Conservation (phyloP, 2,329 filamentous ascomycete genomes). For the Diaporthe velutina region DNA sequence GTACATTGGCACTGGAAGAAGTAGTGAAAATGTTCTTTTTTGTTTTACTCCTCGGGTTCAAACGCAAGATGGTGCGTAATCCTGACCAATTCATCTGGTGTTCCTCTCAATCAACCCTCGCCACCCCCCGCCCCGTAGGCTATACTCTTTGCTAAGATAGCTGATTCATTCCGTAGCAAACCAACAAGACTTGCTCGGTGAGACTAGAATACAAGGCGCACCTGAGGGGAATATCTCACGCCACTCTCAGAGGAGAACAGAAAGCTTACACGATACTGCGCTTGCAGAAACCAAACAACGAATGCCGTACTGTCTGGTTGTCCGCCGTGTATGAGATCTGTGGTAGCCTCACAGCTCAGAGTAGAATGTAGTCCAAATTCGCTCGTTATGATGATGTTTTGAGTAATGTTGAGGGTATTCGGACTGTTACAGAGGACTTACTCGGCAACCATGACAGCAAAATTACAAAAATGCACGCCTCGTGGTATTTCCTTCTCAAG, state of each 20-base stretch:
- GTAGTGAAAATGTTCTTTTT: too few species aligned
- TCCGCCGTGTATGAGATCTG: not conserved
- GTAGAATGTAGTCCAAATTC: not conserved
- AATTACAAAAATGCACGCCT: conserved; percentile 3
- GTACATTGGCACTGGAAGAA: conserved; percentile 10
- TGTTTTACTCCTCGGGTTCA: too few species aligned
- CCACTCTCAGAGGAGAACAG: too few species aligned
- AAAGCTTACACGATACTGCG: not conserved
- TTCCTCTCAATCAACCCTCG: too few species aligned
- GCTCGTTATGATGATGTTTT: not conserved
- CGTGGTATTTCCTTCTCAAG: not conserved
- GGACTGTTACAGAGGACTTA: not conserved
- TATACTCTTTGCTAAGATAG: too few species aligned
- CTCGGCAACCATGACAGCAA: conserved; percentile 11
- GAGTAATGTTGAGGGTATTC: not conserved
- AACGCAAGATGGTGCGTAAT: too few species aligned
- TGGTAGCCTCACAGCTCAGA: not conserved
- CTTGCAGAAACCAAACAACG: not conserved
- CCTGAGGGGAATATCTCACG: too few species aligned
- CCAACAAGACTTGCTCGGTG: not conserved
- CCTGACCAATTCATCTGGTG: too few species aligned
- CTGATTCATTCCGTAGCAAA: too few species aligned
- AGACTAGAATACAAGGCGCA: too few species aligned
- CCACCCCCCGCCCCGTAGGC: too few species aligned
- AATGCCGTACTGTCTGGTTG: not conserved